These are phyloP conservation scores for Tolypocladium endophyticum DNA, from an alignment of 2,329 filamentous ascomycete genomes.

Conservation along the genomic window DNA sequence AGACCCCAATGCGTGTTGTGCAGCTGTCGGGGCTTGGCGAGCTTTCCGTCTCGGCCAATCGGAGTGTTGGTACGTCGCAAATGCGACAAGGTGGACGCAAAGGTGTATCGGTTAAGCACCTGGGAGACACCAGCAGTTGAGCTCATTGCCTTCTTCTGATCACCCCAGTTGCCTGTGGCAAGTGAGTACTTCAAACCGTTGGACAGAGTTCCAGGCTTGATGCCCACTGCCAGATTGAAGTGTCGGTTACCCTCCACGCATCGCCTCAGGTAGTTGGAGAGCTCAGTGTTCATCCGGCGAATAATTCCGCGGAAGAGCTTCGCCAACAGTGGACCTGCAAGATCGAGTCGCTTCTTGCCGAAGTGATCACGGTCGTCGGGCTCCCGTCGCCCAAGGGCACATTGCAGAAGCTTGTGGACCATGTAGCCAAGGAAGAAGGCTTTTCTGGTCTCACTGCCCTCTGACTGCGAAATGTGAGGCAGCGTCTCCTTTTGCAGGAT, in stretches of 20 bases:
- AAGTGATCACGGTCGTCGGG: constrained; percentile 98
- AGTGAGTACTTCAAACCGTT: constrained; percentile 94
- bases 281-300: constrained; percentile 80
- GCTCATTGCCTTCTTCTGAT: constrained; percentile 95
- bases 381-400: constrained; percentile 82
- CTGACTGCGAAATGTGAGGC: constrained; percentile 89
- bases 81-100: constrained; percentile 92
- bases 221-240: constrained; percentile 82
- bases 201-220: constrained; percentile 84
- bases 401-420: constrained; percentile 92
- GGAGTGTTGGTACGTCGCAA: constrained; percentile 94
- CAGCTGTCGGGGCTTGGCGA: constrained; percentile 93
- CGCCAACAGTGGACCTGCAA: constrained; percentile 89
- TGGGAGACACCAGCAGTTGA: constrained; percentile 96
- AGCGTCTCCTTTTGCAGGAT: constrained; percentile 95
- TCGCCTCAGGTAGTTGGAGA: constrained; percentile 82
- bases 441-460: constrained; percentile 91
- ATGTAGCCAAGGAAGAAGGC: constrained; percentile 99
- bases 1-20: constrained; percentile 99
- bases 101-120: constrained; percentile 95
- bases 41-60: constrained; percentile 93
- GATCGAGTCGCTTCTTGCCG: constrained; percentile 93
- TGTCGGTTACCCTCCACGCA: constrained; percentile 83
- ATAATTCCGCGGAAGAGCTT: constrained; percentile 92
- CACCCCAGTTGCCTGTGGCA: constrained; percentile 97